Evolutionary conservation across 2,329 filamentous ascomycete genomes (phyloP), one percentile per base, ranked within the genome.

Genomic region (Phialocephala sp.): DNA sequence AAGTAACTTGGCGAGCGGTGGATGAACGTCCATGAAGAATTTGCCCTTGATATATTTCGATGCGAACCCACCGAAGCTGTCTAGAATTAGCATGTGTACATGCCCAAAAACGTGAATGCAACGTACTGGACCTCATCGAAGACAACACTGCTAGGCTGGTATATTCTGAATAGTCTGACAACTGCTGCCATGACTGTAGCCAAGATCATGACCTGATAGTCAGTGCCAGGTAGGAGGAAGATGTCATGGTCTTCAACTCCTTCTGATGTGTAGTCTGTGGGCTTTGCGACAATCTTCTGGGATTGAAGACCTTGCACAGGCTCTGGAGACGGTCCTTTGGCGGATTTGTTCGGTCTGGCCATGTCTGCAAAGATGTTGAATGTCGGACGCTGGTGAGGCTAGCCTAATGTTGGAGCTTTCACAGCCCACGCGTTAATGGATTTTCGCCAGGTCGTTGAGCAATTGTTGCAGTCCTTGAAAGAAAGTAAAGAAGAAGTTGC

Each of bases 11-110:
- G 95, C 95, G 67, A 99, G 85, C 55, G 95, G 95, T 37, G 95
- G 95, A 78, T 99, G 95, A n/a, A 99, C 95, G 78, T 99, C 95
- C 95, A 99, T 99, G 80, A 99, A 99, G 86, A 99, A 99, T 78
- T 86, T 91, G 76, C 95, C 95, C 84, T 99, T 98, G 85, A 99
- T 98, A 80, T 99, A 99, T 80, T 99, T 99, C 74, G 91, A 93
- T 71, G 95, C 95, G 78, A 99, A 99, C 58, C 95, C 95, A 78
- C 95, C 95, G 79, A 99, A 99, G 81, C 93, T 97, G 71, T 64
- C 36, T 63, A 41, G 35, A 24, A 24, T 71, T 59, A 74, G 74
- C 32, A 64, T 66, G 35, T 65, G 59, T n/a, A 47, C 52, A 63
- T 9, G 39, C 18, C 27, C 20, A 27, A 22, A 35, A 58, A 12